These are phyloP conservation scores for Phycomyces nitens DNA, from an alignment of 192 early-diverging fungal genomes.

Conservation along the genomic window DNA sequence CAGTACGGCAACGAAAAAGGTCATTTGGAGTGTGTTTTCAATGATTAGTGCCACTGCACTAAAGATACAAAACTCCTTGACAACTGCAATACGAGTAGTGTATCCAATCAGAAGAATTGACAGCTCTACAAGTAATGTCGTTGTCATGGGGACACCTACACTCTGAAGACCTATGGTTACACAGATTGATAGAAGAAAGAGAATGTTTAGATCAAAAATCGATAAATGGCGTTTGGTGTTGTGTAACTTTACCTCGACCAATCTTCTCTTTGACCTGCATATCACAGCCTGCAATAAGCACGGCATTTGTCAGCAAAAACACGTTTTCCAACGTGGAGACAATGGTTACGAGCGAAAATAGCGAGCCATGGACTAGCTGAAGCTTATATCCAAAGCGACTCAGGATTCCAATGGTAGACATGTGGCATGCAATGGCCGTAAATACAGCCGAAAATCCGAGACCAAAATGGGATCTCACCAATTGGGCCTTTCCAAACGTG, in stretches of 20 bases:
- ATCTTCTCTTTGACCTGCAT: conserved; percentile 70
- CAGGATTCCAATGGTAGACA: conserved; percentile 62
- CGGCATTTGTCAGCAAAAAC: conserved; percentile 67
- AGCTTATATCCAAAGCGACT: conserved; percentile 58
- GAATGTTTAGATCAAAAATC: too few species aligned
- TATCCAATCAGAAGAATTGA: conserved; percentile 55
- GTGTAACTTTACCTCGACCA: conserved; percentile 44
- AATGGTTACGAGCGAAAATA: conserved; percentile 63
- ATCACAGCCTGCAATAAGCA: conserved; percentile 65
- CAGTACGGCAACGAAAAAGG: conserved; percentile 73
- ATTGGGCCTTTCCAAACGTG: conserved; percentile 59
- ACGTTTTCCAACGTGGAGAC: conserved; percentile 74
- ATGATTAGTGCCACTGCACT: conserved; percentile 63
- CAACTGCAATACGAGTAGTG: conserved; percentile 51
- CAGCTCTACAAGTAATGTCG: conserved; percentile 53
- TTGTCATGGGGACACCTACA: conserved; percentile 62
- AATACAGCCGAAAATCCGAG: conserved; percentile 61
- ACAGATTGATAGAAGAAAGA: background rate
- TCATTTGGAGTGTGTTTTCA: conserved; percentile 72
- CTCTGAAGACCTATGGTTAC: conserved; percentile 48
- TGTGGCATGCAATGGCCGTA: conserved; percentile 57
- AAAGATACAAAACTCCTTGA: conserved; percentile 75
- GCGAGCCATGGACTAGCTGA: conserved; percentile 59
- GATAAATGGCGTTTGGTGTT: too few species aligned
- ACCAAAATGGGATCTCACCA: conserved; percentile 77